These are phyloP conservation scores for Microcyclospora tardicrescens DNA, from an alignment of 2,329 filamentous ascomycete species.

Conservation along the genomic window DNA sequence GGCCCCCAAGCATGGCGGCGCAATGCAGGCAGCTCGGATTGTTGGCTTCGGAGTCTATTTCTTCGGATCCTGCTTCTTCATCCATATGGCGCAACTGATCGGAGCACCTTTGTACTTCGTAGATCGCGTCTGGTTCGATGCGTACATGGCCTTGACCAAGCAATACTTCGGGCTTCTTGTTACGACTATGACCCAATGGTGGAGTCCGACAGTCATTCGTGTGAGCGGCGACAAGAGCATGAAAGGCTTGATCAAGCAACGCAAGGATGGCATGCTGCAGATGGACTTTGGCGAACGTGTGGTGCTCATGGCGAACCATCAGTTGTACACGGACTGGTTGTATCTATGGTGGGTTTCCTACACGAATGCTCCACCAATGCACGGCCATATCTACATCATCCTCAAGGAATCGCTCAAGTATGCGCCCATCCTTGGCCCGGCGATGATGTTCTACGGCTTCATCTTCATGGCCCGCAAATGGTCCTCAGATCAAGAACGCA, in stretches of 20 bases:
- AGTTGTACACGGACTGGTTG: constrained; percentile 65
- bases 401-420: constrained; percentile 76
- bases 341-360: constrained; percentile 92
- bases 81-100: constrained; percentile 55
- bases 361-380: constrained; percentile 51
- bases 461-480: constrained; percentile 91
- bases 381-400: constrained; percentile 81
- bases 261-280: constrained; percentile 53
- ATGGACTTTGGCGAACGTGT: constrained; percentile 70
- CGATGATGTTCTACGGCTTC: constrained; percentile 79
- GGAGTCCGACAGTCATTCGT: constrained; percentile 66
- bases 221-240: constrained; percentile 75
- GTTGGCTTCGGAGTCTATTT: constrained; percentile 34
- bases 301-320: constrained; percentile 75
- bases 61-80: constrained; percentile 29
- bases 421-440: constrained; percentile 67
- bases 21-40: constrained; percentile 32
- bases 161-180: constrained; percentile 64
- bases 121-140: constrained; percentile 63
- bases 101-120: constrained; percentile 61
- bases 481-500: constrained; percentile 60
- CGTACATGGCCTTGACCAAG: constrained; percentile 79
- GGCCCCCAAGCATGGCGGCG: constrained; percentile 29
- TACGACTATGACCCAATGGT: constrained; percentile 72
- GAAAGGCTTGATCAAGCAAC: constrained; percentile 54